phyloP scores from a whole-genome alignment of 768 basidiomycete species.

The Dictyophora rubrovolvata region DNA sequence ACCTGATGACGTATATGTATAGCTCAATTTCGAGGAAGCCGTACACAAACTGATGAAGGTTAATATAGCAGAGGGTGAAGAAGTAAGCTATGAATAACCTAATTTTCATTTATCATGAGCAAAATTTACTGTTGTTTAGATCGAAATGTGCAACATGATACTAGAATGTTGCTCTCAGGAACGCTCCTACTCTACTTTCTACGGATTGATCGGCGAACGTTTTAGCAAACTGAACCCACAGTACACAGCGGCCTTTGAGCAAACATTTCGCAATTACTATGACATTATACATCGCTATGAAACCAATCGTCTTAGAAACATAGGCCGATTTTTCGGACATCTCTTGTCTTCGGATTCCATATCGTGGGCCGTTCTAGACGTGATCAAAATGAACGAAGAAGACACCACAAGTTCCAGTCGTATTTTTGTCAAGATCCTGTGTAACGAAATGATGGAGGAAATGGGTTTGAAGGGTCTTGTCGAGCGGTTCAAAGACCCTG shows the following conservation, averaged over 20 bases:
- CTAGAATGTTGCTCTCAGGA: constrained; percentile 99
- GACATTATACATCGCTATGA: constrained; percentile 97
- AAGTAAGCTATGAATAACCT: constrained; percentile 42
- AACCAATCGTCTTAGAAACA: constrained; percentile 95
- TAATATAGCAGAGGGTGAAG: constrained; percentile 83
- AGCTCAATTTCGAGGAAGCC: constrained; percentile 93
- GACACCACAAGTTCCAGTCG: constrained; percentile 93
- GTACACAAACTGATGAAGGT: constrained; percentile 96
- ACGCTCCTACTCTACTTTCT: constrained; percentile 95
- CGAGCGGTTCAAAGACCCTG: constrained; percentile 84
- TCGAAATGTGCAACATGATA: constrained; percentile 96
- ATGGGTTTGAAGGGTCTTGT: constrained; percentile 84
- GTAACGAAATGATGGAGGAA: constrained; percentile 89
- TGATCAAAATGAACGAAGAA: constrained; percentile 91
- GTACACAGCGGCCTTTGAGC: constrained; percentile 86
- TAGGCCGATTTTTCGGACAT: constrained; percentile 94
- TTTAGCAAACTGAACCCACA: constrained; percentile 93
- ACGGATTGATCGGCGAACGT: constrained; percentile 90
- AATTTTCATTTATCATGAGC: background rate
- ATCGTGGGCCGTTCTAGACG: constrained; percentile 78
- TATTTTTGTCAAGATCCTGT: constrained; percentile 96
- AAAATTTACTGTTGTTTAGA: constrained; percentile 34
- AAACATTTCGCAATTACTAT: constrained; percentile 84
- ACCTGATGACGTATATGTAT: constrained; percentile 5
- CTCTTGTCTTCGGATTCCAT: constrained; percentile 77